Percentiles rank a stretch among this genome's conserved stretches.
phyloP scores from a whole-genome alignment of 139 green algal species.

The Chlamydomonas schloesseri region DNA sequence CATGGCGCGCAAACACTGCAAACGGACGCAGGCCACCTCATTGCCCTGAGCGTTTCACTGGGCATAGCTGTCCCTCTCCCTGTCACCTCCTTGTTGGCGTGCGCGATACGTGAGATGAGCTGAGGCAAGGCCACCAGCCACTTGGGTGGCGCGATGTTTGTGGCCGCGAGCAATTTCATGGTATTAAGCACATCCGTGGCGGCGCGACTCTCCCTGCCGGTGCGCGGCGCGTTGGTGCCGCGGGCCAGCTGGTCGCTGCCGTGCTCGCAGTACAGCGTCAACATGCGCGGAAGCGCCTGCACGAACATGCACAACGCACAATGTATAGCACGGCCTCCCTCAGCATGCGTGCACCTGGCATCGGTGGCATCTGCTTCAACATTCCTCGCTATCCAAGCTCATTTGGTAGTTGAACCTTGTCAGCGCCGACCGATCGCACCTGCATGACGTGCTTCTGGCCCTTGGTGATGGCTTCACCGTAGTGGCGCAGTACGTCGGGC shows the following conservation, averaged over 20 bases:
- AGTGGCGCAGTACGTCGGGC: slow-evolving; percentile 66
- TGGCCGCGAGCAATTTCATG: slow-evolving; percentile 46
- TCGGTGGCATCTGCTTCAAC: no score
- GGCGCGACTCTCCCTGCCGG: not conserved
- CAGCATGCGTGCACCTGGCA: no score
- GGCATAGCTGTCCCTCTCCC: not conserved
- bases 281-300: slow-evolving; percentile 90
- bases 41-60: no score
- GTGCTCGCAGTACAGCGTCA: slow-evolving; percentile 97
- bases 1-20: no score
- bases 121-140: slow-evolving; percentile 93
- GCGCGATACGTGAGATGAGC: slow-evolving; percentile 93
- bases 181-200: slow-evolving; percentile 48
- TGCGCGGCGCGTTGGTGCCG: not conserved
- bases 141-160: slow-evolving; percentile 73
- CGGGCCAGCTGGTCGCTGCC: slow-evolving; percentile 61
- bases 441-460: slow-evolving; percentile 58
- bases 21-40: no score
- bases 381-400: no score
- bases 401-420: no score
- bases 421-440: not conserved
- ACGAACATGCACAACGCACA: no score
- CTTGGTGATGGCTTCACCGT: slow-evolving; percentile 73
- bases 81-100: slow-evolving; percentile 79
- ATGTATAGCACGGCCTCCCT: no score